These are phyloP conservation scores for Zasmidium citrigriseum DNA, from an alignment of 2,329 filamentous ascomycete genomes.

Conservation along the genomic window DNA sequence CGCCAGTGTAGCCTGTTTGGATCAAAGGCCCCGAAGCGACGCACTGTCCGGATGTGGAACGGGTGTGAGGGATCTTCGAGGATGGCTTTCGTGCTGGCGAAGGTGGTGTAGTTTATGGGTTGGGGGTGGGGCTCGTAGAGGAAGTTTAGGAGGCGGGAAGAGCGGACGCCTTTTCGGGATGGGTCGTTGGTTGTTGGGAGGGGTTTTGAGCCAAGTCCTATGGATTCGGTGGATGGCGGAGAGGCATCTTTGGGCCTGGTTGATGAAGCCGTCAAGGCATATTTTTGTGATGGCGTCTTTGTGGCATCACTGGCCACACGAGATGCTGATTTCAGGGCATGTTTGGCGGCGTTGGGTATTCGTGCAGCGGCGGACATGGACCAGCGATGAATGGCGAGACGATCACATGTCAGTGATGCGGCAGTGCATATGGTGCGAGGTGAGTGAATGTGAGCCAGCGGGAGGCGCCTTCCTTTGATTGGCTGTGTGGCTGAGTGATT, in stretches of 20 bases:
- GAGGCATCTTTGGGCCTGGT: background rate
- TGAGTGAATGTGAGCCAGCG: slow-evolving; percentile 1
- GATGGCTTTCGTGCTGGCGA: slow-evolving; percentile 24
- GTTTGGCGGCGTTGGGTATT: background rate
- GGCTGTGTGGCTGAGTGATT: background rate
- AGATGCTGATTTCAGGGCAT: background rate
- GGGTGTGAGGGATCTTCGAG: slow-evolving; percentile 30
- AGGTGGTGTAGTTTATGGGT: slow-evolving; percentile 31
- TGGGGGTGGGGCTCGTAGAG: slow-evolving; percentile 23
- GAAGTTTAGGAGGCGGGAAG: slow-evolving; percentile 18
- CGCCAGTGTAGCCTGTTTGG: slow-evolving; percentile 49
- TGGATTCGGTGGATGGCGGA: background rate
- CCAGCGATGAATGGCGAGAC: background rate
- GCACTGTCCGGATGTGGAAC: slow-evolving; percentile 35
- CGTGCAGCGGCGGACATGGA: slow-evolving; percentile 4
- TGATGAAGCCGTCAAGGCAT: background rate
- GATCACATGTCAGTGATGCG: slow-evolving; percentile 4
- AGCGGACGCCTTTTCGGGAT: background rate
- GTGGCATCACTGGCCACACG: background rate
- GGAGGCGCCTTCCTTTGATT: background rate
- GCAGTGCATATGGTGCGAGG: no score
- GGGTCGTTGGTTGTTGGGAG: background rate
- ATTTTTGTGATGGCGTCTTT: background rate
- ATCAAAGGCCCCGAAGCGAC: slow-evolving; percentile 27
- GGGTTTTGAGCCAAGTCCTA: no score